Conservation (phyloP, 2,329 filamentous ascomycete species). For the Colletotrichum sublineola region DNA sequence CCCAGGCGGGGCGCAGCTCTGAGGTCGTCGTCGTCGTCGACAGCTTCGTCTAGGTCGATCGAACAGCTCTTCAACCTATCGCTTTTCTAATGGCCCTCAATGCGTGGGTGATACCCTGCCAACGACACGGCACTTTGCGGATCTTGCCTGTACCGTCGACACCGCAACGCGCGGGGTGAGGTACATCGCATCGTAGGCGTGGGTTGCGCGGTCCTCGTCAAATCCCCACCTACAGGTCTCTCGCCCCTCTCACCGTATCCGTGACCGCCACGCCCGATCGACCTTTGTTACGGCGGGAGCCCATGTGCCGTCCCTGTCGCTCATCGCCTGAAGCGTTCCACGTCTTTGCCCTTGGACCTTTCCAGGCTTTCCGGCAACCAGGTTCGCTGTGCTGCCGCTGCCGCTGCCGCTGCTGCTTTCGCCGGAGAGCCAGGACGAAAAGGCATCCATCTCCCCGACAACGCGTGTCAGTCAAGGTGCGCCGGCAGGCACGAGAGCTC, state of each 20-base stretch:
- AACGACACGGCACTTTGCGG: slow-evolving; percentile 10
- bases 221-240: neutral
- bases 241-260: slow-evolving; percentile 31
- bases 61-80: slow-evolving; percentile 4
- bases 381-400: neutral
- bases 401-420: too few relatives aligned
- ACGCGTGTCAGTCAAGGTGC: slow-evolving; percentile 20
- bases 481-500: neutral
- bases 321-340: slow-evolving; percentile 34
- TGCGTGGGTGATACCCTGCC: slow-evolving; percentile 15
- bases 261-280: slow-evolving; percentile 32
- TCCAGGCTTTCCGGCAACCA: slow-evolving; percentile 7
- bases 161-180: slow-evolving; percentile 6
- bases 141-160: slow-evolving; percentile 19
- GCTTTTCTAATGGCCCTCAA: neutral
- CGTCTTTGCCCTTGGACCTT: slow-evolving; percentile 8
- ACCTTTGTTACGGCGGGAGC: slow-evolving; percentile 21
- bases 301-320: slow-evolving; percentile 41
- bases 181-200: slow-evolving; percentile 11
- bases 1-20: slow-evolving; percentile 21
- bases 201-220: neutral
- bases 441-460: slow-evolving; percentile 27
- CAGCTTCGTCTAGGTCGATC: slow-evolving; percentile 21
- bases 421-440: neutral
- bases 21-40: slow-evolving; percentile 19